A percentile compares a stretch with the other conserved stretches of the same genome.
phyloP scores from a whole-genome alignment of 768 basidiomycete species.

The Pisolithus marmoratus region DNA sequence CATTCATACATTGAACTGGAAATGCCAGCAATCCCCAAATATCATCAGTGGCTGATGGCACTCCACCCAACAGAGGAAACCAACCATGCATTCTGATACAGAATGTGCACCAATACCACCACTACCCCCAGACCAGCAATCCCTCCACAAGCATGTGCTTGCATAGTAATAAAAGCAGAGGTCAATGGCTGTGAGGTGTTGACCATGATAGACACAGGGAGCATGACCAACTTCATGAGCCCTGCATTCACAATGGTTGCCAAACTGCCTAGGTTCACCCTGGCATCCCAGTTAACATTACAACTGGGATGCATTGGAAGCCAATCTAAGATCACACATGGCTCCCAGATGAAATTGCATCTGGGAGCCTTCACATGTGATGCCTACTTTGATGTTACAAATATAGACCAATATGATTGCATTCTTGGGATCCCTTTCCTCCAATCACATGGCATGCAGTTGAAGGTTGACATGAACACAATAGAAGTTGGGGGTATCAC shows the following conservation, averaged over 20 bases:
- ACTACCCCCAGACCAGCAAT: neutral
- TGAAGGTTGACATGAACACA: slow-evolving; percentile 12
- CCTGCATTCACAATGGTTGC: slow-evolving; percentile 15
- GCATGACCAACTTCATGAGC: slow-evolving; percentile 16
- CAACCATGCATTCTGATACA: neutral
- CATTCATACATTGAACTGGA: too few relatives aligned
- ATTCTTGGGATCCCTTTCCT: slow-evolving; percentile 34
- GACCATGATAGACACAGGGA: slow-evolving; percentile 21
- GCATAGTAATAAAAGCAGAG: neutral
- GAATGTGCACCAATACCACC: neutral
- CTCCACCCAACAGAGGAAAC: neutral
- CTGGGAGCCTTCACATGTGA: neutral
- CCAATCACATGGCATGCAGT: neutral
- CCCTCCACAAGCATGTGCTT: neutral
- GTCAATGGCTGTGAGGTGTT: slow-evolving; percentile 6
- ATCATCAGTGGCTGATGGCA: neutral
- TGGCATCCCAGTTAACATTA: slow-evolving; percentile 15
- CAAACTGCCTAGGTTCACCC: slow-evolving; percentile 1
- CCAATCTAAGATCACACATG: slow-evolving; percentile 24
- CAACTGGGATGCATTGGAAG: slow-evolving; percentile 31
- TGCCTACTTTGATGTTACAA: slow-evolving; percentile 29
- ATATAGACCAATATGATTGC: slow-evolving; percentile 32
- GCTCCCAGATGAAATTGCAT: slow-evolving; percentile 8
- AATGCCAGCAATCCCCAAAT: too few relatives aligned
- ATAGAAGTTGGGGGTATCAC: neutral